phyloP scores from a whole-genome alignment of 1,139 yeast genomes.

The Casaregolazyma lundiana region DNA sequence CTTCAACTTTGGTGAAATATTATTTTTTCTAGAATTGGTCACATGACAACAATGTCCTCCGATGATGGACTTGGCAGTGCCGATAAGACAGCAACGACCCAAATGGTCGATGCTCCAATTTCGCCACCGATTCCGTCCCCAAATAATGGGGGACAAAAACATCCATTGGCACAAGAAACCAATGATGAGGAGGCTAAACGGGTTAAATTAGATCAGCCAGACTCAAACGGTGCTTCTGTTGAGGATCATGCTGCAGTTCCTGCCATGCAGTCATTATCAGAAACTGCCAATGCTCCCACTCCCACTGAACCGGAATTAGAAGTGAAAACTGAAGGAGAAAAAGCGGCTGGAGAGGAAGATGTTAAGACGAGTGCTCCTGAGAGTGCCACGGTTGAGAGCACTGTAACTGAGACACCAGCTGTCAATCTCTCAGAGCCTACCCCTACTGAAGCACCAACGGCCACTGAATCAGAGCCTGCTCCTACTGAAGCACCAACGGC shows the following conservation, averaged over 20 bases:
- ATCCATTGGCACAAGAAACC: not conserved
- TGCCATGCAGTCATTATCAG: conserved; percentile 5
- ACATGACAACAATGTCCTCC: conserved; percentile 6
- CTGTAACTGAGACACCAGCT: not conserved
- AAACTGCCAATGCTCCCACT: conserved; percentile 7
- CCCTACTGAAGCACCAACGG: too few species aligned
- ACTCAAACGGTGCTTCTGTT: not conserved
- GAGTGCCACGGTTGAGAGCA: not conserved
- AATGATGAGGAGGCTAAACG: conserved; percentile 10
- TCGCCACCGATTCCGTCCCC: conserved; percentile 23
- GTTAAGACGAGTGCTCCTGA: not conserved
- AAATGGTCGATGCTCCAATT: conserved; percentile 17
- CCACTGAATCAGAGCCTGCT: not conserved
- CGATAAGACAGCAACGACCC: conserved; percentile 1
- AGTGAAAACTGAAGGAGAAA: conserved; percentile 11
- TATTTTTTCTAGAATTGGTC: conserved; percentile 9
- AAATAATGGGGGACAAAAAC: conserved; percentile 7
- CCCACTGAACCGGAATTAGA: conserved; percentile 8
- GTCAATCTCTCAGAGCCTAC: not conserved
- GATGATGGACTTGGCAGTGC: conserved; percentile 3
- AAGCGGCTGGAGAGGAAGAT: conserved; percentile 6
- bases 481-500: conserved; percentile 2
- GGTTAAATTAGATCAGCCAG: conserved; percentile 8
- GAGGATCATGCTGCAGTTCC: not conserved
- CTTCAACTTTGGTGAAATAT: conserved; percentile 8